Percentiles rank a stretch among this genome's conserved stretches.
These are phyloP conservation scores for Globisporangium perplexum DNA, from an alignment of 352 stramenopile genomes.

Conservation along the genomic window DNA sequence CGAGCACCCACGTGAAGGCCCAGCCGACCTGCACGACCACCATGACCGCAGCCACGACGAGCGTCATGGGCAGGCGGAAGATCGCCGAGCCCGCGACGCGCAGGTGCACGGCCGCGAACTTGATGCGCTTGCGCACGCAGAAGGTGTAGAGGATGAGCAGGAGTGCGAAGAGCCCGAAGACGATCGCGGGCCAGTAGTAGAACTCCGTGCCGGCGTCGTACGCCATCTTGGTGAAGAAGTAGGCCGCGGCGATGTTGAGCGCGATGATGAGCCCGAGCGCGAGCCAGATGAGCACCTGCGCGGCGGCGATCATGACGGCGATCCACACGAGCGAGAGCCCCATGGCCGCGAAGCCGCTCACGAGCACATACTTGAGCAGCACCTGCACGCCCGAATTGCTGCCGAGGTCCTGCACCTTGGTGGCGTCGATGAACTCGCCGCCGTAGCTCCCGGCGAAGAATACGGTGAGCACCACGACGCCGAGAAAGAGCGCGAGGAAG, in stretches of 20 bases:
- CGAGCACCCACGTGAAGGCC: conserved; percentile 81
- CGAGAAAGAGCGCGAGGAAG: conserved; percentile 60
- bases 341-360: conserved; percentile 48
- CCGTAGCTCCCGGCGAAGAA: conserved; percentile 58
- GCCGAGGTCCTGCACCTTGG: conserved; percentile 30
- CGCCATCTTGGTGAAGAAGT: conserved; percentile 64
- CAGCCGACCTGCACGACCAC: conserved; percentile 85
- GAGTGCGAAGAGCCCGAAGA: conserved; percentile 49
- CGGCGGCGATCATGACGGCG: conserved; percentile 50
- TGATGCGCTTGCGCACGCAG: conserved; percentile 82
- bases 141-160: conserved; percentile 52
- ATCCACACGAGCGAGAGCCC: conserved; percentile 74
- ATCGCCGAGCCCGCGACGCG: conserved; percentile 84
- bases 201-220: conserved; percentile 44
- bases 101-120: conserved; percentile 90
- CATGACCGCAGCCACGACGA: conserved; percentile 78
- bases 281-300: conserved; percentile 45
- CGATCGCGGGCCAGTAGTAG: conserved; percentile 65
- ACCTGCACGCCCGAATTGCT: conserved; percentile 45
- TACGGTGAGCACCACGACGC: conserved; percentile 32
- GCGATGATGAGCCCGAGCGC: conserved; percentile 39
- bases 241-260: conserved; percentile 47
- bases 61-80: conserved; percentile 77
- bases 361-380: conserved; percentile 47
- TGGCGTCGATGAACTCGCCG: conserved; percentile 49